These are phyloP conservation scores for Hansenula sp. DNA, from an alignment of 1,139 yeast genomes.

Conservation along the genomic window DNA sequence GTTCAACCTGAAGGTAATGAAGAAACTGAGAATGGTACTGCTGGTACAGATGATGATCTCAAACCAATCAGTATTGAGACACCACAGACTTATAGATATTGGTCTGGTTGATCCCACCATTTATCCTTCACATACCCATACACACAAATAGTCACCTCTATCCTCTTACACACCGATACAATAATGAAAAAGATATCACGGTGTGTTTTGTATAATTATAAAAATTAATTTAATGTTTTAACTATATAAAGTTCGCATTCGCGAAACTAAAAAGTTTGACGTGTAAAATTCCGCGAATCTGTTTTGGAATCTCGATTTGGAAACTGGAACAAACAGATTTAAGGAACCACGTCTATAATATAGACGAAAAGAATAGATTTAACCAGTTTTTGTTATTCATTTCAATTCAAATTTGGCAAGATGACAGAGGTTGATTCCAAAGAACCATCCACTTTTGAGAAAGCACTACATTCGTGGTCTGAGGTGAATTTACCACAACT, in stretches of 20 bases:
- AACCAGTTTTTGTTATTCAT: too few relatives aligned
- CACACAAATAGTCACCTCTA: too few relatives aligned
- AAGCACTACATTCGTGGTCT: conserved; percentile 76
- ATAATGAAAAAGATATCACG: not conserved
- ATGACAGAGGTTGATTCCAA: not conserved
- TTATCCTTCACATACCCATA: too few relatives aligned
- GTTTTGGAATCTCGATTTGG: not conserved
- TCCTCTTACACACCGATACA: not conserved
- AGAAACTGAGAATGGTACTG: conserved; percentile 9
- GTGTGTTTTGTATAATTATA: not conserved
- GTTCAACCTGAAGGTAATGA: conserved; percentile 7
- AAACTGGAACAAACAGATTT: too few relatives aligned
- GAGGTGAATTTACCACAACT: conserved; percentile 63
- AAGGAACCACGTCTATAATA: too few relatives aligned
- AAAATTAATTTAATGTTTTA: too few relatives aligned
- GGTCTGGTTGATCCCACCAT: conserved; percentile 51
- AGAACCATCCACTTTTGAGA: conserved; percentile 33
- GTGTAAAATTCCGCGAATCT: too few relatives aligned
- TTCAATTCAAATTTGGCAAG: too few relatives aligned
- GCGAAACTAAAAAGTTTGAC: too few relatives aligned
- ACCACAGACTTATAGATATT: conserved; percentile 82
- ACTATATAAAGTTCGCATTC: too few relatives aligned
- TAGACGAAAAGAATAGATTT: too few relatives aligned
- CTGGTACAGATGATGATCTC: conserved; percentile 32
- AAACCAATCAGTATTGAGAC: conserved; percentile 78